These are phyloP conservation scores for Eucalyptus urophylla DNA, from an alignment of 345 rosid genomes.

Conservation along the genomic window DNA sequence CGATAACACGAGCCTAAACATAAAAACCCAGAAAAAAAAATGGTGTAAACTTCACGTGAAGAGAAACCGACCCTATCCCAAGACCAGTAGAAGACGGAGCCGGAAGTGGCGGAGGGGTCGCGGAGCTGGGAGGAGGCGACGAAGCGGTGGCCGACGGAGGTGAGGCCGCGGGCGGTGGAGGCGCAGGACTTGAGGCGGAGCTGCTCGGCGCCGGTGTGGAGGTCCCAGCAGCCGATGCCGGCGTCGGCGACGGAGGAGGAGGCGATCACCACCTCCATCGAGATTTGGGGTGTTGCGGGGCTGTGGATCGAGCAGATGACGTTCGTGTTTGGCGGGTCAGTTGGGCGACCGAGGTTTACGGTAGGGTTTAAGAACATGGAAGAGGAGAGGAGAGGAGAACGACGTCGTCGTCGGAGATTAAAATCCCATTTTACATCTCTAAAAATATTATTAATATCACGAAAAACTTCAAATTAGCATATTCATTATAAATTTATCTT, in stretches of 20 bases:
- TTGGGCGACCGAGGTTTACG: background rate
- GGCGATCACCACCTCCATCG: constrained; percentile 34
- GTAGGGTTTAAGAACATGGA: background rate
- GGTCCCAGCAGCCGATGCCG: constrained; percentile 80
- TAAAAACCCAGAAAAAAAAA: background rate
- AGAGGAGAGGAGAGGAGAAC: background rate
- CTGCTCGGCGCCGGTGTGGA: constrained; percentile 41
- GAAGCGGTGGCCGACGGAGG: constrained; percentile 45
- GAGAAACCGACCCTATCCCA: constrained; percentile 41
- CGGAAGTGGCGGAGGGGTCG: constrained; percentile 40
- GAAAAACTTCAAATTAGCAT: accelerated
- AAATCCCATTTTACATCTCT: background rate
- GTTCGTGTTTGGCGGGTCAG: background rate
- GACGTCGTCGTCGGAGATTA: background rate
- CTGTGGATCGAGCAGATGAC: background rate
- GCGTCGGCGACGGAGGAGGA: constrained; percentile 51
- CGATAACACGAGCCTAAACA: background rate
- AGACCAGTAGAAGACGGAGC: constrained; percentile 66
- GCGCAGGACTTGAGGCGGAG: constrained; percentile 63
- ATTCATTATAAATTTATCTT: accelerated
- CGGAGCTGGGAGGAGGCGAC: constrained; percentile 72
- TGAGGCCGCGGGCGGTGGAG: constrained; percentile 58
- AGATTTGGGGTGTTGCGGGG: background rate
- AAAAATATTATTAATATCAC: no score
- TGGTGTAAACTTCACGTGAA: background rate